These are phyloP conservation scores for Fonsecaea erecta DNA, from an alignment of 2,329 filamentous ascomycete genomes.

Conservation along the genomic window DNA sequence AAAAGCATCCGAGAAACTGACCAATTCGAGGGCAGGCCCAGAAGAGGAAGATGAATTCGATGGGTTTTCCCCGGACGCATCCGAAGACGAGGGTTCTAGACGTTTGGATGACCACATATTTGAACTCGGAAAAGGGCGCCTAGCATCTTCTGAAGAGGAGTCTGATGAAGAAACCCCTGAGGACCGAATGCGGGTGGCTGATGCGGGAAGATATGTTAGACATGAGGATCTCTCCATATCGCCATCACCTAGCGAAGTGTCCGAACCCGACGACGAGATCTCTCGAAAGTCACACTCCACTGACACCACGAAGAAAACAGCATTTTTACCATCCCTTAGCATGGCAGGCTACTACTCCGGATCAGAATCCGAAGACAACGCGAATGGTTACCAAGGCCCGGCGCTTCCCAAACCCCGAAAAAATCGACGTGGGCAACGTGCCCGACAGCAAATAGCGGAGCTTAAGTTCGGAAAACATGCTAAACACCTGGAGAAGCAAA, in stretches of 20 bases:
- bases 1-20: constrained; percentile 14
- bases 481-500: constrained; percentile 60
- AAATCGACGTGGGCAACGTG: constrained; percentile 67
- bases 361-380: constrained; percentile 59
- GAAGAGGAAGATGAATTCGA: constrained; percentile 36
- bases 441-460: constrained; percentile 65
- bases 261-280: background rate
- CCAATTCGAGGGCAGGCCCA: constrained; percentile 27
- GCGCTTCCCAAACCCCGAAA: constrained; percentile 48
- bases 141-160: constrained; percentile 24
- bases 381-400: constrained; percentile 42
- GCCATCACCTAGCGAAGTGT: constrained; percentile 14
- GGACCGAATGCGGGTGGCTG: background rate
- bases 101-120: constrained; percentile 18
- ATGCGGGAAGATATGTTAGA: background rate
- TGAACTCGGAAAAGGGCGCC: constrained; percentile 13
- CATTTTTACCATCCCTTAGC: constrained; percentile 65
- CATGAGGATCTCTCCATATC: constrained; percentile 22
- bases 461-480: constrained; percentile 64
- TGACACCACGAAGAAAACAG: constrained; percentile 44
- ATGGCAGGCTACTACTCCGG: constrained; percentile 68
- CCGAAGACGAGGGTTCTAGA: constrained; percentile 8
- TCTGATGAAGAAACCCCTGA: constrained; percentile 3
- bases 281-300: background rate
- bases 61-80: constrained; percentile 34